phyloP scores from a whole-genome alignment of 495 filamentous ascomycete genomes.

The Usnea hakonensis region DNA sequence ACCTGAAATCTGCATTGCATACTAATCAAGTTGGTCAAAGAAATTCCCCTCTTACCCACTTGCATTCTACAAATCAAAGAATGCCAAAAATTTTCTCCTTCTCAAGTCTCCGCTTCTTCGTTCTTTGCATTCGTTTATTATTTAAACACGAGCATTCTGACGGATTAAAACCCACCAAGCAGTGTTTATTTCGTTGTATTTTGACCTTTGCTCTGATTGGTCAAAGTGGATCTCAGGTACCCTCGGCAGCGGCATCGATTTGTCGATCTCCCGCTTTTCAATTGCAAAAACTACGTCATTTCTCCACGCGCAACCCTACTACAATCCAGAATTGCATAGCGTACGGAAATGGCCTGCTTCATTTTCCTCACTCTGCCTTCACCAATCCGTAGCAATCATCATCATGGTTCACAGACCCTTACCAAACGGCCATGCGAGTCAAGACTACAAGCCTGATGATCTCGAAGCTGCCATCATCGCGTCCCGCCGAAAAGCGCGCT shows the following conservation, averaged over 20 bases:
- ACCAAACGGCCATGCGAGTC: constrained; percentile 6
- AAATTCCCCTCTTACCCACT: no score
- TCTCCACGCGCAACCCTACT: background rate
- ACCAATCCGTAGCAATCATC: background rate
- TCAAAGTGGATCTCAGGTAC: constrained; percentile 6
- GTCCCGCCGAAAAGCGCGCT: constrained; percentile 14
- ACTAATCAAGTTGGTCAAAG: no score
- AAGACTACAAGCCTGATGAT: constrained; percentile 18
- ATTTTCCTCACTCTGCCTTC: background rate
- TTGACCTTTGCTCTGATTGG: constrained; percentile 6
- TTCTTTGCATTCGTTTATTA: no score
- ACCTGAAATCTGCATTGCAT: constrained; percentile 1
- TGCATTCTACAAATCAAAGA: no score
- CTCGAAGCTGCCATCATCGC: constrained; percentile 22
- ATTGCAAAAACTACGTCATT: no score
- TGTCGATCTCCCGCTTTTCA: background rate
- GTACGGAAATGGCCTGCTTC: background rate
- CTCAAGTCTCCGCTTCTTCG: no score
- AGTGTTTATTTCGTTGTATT: no score
- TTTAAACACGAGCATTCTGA: no score
- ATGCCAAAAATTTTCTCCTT: no score
- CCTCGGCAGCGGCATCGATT: background rate
- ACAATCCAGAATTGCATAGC: no score
- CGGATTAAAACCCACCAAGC: no score
- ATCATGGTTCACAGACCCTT: constrained; percentile 13